Conservation (phyloP, 2,329 filamentous ascomycete species). For the Sclerotinia minor region DNA sequence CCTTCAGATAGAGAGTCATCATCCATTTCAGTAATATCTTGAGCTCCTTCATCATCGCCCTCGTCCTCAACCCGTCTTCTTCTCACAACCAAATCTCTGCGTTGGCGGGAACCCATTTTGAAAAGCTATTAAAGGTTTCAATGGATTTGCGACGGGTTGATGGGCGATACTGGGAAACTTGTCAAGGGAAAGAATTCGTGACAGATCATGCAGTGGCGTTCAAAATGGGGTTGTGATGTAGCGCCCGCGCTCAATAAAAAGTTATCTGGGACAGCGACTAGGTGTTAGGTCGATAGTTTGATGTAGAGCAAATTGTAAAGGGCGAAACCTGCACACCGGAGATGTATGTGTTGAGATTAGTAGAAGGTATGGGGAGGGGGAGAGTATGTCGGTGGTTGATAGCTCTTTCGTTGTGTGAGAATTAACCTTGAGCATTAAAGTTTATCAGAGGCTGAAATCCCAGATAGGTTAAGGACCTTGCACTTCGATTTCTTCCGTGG, state of each 20-base stretch:
- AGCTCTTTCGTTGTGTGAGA: slow-evolving; percentile 15
- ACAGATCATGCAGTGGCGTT: slow-evolving; percentile 42
- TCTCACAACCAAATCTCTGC: slow-evolving; percentile 66
- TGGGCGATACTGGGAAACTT: slow-evolving; percentile 38
- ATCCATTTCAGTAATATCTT: slow-evolving; percentile 57
- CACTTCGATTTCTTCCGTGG: slow-evolving; percentile 11
- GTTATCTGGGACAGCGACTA: slow-evolving; percentile 31
- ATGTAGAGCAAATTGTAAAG: slow-evolving; percentile 34
- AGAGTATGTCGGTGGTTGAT: too few relatives aligned
- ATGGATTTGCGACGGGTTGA: slow-evolving; percentile 41
- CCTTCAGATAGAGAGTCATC: slow-evolving; percentile 67
- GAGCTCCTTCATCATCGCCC: slow-evolving; percentile 65
- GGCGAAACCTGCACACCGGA: slow-evolving; percentile 40
- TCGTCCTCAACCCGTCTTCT: slow-evolving; percentile 70
- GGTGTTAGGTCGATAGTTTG: slow-evolving; percentile 20
- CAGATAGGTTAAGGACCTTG: slow-evolving; percentile 16
- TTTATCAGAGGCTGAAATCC: slow-evolving; percentile 23
- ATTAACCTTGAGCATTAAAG: slow-evolving; percentile 16
- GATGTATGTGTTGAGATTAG: slow-evolving; percentile 6
- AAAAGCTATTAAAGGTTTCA: slow-evolving; percentile 36
- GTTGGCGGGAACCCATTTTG: slow-evolving; percentile 55
- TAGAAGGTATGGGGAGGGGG: background rate
- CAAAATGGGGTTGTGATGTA: slow-evolving; percentile 36
- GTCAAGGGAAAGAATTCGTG: slow-evolving; percentile 37
- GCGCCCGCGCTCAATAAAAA: slow-evolving; percentile 42